Base-by-base conservation (phyloP, 1,284 basidiomycete genomes). In the Peniophora sp. region DNA sequence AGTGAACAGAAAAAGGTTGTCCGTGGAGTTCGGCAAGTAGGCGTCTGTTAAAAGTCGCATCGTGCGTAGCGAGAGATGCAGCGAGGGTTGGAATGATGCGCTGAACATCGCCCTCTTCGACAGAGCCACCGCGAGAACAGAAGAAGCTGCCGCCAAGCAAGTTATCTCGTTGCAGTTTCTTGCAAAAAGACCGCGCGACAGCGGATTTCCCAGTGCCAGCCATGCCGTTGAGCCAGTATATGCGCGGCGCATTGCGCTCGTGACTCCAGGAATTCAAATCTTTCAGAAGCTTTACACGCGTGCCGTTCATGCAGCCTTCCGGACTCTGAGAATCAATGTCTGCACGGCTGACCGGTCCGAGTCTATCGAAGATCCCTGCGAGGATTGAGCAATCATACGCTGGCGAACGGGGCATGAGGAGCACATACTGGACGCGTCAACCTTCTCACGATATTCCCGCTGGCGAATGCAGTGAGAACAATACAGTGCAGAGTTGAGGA, bases 181-280 rank as follows among this genome's bases (percentile, higher is more conserved):
- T 20, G 44, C 52, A 52, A 25, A 62, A 19, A 16, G 52, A 56
- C 23, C 55, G 48, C 5, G 61, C 53, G 32, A 62, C 57, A 2
- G 57, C 57, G 11, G 61, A 55, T 46, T 62, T 62, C 10, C 61
- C 61, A 6, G 57, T 59, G 2, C 61, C 61, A 19, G 61, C 59
- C 46, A 58, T 52, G n/a, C 60, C 61, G 51, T 56, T 53, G n/a
- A 62, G 50, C 59, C 60, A 61, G 51, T 52, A 61, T 14, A 60
- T 51, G 19, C 44, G 52, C 11, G 51, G 53, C 9, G 36, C 45
- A 9, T 14, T 36, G 2, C 34, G n/a, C 23, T 54, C 45, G 10
- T 19, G 36, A 14, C 34, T 45, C 60, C 57, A 61, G 2, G 24
- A 32, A 6, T 39, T 20, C 10, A 61, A 35, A 24, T 55, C 56